Base-by-base conservation (phyloP, 768 basidiomycete species). In the Amanita rimosa region DNA sequence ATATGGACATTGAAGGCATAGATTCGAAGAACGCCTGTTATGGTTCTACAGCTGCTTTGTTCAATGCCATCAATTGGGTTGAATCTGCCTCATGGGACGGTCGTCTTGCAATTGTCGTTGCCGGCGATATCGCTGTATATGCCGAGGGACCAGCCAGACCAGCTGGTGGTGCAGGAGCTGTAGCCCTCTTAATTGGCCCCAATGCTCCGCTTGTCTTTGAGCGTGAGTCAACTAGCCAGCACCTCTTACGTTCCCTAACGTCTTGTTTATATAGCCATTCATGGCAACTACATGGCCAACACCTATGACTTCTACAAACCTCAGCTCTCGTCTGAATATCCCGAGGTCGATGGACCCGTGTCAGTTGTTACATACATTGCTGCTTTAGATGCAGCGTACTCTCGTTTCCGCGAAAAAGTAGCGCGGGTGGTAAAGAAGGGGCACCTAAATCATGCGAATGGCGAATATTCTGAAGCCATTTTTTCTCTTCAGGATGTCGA, bases 221-320 rank as follows among this genome's bases (percentile, higher is more conserved):
- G 71, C 87, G 95, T 97, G 67, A 72, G 92, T 76, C 40, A 36
- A 35, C 14, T 21, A 13, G 16, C 36, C 27, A 4, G 11, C n/a
- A 21, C 21, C 17, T 21, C 45, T 51, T 39, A 27, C 37, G n/a
- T 29, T 33, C 19, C 17, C 51, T 39, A 46, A n/a, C 21, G 45
- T 39, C 10, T 27, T 39, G 13, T 52, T 49, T 48, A 50, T 61
- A 7, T 63, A 98, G 95, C 95, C 57, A 76, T 92, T 55, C 96
- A 97, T 67, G 95, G 94, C 21, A 91, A 83, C 44, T 89, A 93
- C 73, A 97, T 98, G 87, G 85, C 85, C 53, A 95, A 99, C 72
- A 90, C 85, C 0, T 97, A 95, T 67, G 96, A 99, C 69, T 98
- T 97, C 67, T 99, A 96, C 83, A 99, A 99, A 73, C 96, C 96